These are phyloP conservation scores for Spathaspora passalidarum DNA, from an alignment of 805 yeast genomes.

Conservation along the genomic window DNA sequence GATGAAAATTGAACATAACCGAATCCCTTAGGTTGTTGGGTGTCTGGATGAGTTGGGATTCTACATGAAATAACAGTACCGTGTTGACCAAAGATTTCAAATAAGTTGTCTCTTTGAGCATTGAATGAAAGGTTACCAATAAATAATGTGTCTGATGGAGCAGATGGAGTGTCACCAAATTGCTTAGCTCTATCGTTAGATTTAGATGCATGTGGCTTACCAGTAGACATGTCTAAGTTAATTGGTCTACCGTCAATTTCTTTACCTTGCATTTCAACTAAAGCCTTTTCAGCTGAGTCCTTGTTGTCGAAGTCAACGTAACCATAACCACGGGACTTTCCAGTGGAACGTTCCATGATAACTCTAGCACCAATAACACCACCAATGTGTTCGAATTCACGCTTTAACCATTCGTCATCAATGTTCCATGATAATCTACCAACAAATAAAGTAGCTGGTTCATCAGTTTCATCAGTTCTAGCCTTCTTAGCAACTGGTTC, in stretches of 20 bases:
- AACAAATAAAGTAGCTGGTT: conserved; percentile 87
- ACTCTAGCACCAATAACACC: conserved; percentile 90
- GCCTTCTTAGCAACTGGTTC: conserved; percentile 49
- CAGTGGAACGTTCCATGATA: conserved; percentile 86
- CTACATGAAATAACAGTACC: conserved; percentile 88
- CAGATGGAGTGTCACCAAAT: conserved; percentile 87
- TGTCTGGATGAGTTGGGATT: conserved; percentile 97
- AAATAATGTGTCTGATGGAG: conserved; percentile 94
- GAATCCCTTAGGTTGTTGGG: conserved; percentile 98
- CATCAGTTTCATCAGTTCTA: conserved; percentile 44
- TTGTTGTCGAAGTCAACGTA: conserved; percentile 89
- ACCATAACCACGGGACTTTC: conserved; percentile 95
- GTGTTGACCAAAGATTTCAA: conserved; percentile 66
- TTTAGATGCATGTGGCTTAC: conserved; percentile 63
- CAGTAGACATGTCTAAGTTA: conserved; percentile 87
- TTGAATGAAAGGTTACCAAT: conserved; percentile 94
- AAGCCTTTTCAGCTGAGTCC: conserved; percentile 80
- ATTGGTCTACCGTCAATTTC: conserved; percentile 97
- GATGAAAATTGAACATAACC: conserved; percentile 92
- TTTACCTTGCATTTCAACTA: conserved; percentile 80
- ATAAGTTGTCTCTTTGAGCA: conserved; percentile 76
- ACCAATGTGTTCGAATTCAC: conserved; percentile 78
- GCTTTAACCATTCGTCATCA: conserved; percentile 90
- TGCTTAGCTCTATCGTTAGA: conserved; percentile 80
- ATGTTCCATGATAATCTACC: conserved; percentile 97